phyloP scores from a whole-genome alignment of 495 filamentous ascomycete genomes.

The Penicillium flavigenum region DNA sequence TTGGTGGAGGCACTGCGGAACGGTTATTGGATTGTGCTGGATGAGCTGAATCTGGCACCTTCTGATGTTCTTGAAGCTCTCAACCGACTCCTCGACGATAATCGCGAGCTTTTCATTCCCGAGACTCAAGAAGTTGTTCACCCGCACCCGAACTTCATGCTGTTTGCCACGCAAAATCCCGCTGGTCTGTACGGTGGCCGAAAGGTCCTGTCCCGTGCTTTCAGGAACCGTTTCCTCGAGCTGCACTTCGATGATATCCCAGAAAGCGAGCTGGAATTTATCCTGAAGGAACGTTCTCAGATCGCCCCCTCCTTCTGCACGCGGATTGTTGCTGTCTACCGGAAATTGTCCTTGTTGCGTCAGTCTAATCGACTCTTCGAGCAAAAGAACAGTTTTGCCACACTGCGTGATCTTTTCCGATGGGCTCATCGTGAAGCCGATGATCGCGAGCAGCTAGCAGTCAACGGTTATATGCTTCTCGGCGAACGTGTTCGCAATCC shows the following conservation, averaged over 20 bases:
- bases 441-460: conserved; percentile 81
- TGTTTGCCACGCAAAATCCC: conserved; percentile 99
- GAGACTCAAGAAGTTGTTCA: conserved; percentile 93
- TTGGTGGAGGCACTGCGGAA: conserved; percentile 87
- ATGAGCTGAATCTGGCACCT: conserved; percentile 94
- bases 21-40: conserved; percentile 96
- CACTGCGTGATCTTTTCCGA: conserved; percentile 90
- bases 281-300: conserved; percentile 81
- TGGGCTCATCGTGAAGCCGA: conserved; percentile 91
- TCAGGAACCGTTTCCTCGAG: conserved; percentile 95
- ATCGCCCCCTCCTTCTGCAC: conserved; percentile 90
- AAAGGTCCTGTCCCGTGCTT: conserved; percentile 89
- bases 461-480: conserved; percentile 93
- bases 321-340: conserved; percentile 90
- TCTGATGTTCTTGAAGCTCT: conserved; percentile 95
- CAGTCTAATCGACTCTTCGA: conserved; percentile 91
- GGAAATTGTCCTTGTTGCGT: conserved; percentile 80
- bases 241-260: conserved; percentile 98
- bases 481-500: conserved; percentile 91
- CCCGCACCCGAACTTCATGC: conserved; percentile 92
- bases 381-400: conserved; percentile 96
- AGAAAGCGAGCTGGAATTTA: conserved; percentile 89
- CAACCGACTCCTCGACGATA: conserved; percentile 94
- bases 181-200: conserved; percentile 93
- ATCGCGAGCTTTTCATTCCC: conserved; percentile 93